These are phyloP conservation scores for Evansstolkia leycettana DNA, from an alignment of 495 filamentous ascomycete species.

Conservation along the genomic window DNA sequence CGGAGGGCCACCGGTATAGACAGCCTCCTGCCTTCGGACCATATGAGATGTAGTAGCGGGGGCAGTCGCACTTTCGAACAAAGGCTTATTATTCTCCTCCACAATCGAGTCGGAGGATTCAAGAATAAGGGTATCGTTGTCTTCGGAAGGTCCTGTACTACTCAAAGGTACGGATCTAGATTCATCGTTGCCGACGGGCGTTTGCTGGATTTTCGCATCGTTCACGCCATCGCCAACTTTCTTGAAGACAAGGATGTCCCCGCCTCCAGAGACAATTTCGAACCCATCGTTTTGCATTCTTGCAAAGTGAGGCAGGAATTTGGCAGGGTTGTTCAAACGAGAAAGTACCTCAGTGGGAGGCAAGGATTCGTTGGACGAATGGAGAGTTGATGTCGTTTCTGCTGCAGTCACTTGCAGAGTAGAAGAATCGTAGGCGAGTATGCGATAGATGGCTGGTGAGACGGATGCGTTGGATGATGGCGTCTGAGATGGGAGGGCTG, in stretches of 20 bases:
- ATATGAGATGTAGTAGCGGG: slow-evolving; percentile 13
- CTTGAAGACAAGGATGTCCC: slow-evolving; percentile 61
- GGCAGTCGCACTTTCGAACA: too few relatives aligned
- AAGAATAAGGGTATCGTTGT: too few relatives aligned
- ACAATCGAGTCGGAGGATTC: too few relatives aligned
- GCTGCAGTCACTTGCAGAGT: slow-evolving; percentile 46
- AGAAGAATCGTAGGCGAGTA: slow-evolving; percentile 61
- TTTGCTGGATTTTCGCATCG: background rate
- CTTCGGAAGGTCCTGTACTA: too few relatives aligned
- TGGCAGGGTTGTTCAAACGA: slow-evolving; percentile 55
- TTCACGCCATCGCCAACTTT: slow-evolving; percentile 30
- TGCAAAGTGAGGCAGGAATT: slow-evolving; percentile 58
- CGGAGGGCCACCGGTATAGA: slow-evolving; percentile 35
- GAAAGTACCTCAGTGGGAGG: slow-evolving; percentile 51
- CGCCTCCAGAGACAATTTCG: slow-evolving; percentile 57
- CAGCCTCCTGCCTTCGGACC: slow-evolving; percentile 44
- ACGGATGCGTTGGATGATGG: background rate
- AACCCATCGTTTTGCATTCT: slow-evolving; percentile 55
- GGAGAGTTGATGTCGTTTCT: slow-evolving; percentile 48
- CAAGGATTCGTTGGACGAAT: slow-evolving; percentile 21
- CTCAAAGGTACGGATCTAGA: slow-evolving; percentile 4
- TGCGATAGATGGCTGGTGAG: slow-evolving; percentile 44
- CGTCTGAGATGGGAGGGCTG: background rate
- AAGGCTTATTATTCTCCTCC: too few relatives aligned
- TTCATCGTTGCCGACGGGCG: slow-evolving; percentile 6